A percentile compares a stretch with the other conserved stretches of the same genome.
Conservation (phyloP, 768 basidiomycete species). For the Mycena alexandri region DNA sequence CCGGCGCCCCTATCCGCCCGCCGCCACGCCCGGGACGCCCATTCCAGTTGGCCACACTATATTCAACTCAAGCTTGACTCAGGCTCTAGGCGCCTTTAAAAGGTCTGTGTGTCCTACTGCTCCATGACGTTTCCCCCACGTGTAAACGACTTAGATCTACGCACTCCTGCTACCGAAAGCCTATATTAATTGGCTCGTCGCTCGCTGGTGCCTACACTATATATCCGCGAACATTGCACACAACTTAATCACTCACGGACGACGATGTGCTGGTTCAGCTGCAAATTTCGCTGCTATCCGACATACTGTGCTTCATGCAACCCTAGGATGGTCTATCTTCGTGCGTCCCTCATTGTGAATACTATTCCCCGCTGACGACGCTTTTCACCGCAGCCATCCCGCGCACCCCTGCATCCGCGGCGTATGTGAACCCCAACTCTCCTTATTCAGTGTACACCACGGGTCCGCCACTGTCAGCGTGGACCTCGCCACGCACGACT, state of each 20-base stretch:
- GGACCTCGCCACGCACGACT: constrained; percentile 27
- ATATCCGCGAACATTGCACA: too few species aligned
- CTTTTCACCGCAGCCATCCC: background rate
- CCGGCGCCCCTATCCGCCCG: too few species aligned
- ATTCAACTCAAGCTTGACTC: too few species aligned
- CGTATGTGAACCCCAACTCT: constrained; percentile 26
- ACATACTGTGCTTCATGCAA: constrained; percentile 11
- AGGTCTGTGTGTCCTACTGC: background rate
- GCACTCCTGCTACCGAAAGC: too few species aligned
- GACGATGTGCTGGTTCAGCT: constrained; percentile 8
- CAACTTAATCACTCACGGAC: background rate
- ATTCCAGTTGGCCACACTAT: too few species aligned
- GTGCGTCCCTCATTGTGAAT: constrained; percentile 6
- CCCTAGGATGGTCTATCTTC: constrained; percentile 19
- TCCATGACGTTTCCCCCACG: background rate
- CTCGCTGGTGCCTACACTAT: too few species aligned
- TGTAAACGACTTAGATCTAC: background rate
- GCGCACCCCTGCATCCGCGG: constrained; percentile 5
- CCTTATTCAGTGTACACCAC: constrained; percentile 16
- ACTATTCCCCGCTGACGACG: background rate
- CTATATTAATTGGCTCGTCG: too few species aligned
- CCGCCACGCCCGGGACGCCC: too few species aligned
- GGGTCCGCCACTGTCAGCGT: constrained; percentile 25
- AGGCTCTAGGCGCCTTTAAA: background rate
- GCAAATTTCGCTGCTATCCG: background rate